phyloP scores from a whole-genome alignment of 148 eudicot genomes.

The Vaccinium vitisidaea region DNA sequence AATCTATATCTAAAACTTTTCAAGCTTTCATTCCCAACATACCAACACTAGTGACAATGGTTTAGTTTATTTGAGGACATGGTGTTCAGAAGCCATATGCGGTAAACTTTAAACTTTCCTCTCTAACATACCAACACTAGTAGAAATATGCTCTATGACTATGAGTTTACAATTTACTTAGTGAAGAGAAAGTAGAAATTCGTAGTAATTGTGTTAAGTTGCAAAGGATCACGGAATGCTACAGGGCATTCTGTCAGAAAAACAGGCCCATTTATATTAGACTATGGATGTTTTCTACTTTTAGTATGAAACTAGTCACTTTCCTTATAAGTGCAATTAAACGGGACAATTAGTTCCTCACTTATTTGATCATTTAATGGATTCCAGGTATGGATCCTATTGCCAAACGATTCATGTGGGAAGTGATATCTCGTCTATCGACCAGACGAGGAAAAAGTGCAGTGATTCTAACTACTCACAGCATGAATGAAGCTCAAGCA shows the following conservation, averaged over 20 bases:
- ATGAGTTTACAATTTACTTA: background rate
- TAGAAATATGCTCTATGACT: background rate
- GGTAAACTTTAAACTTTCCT: background rate
- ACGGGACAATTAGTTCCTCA: background rate
- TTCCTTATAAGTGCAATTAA: background rate
- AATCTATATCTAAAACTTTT: background rate
- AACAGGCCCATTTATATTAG: background rate
- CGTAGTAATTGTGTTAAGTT: background rate
- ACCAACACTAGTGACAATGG: background rate
- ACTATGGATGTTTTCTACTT: background rate
- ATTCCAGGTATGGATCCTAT: slow-evolving; percentile 94
- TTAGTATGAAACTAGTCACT: background rate
- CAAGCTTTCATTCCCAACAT: background rate
- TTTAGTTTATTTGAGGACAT: background rate
- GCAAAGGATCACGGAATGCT: background rate
- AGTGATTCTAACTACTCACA: slow-evolving; percentile 93
- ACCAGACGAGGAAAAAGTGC: slow-evolving; percentile 95
- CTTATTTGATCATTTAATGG: slow-evolving; percentile 5
- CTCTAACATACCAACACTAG: background rate
- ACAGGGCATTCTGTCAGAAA: background rate
- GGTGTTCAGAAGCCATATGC: background rate
- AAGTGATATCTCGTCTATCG: slow-evolving; percentile 86
- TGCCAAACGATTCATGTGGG: slow-evolving; percentile 99
- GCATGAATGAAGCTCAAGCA: slow-evolving; percentile 99
- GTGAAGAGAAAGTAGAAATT: background rate